Evolutionary conservation across 345 rosid species (phyloP).

Genomic region (Populus ilicifolia): DNA sequence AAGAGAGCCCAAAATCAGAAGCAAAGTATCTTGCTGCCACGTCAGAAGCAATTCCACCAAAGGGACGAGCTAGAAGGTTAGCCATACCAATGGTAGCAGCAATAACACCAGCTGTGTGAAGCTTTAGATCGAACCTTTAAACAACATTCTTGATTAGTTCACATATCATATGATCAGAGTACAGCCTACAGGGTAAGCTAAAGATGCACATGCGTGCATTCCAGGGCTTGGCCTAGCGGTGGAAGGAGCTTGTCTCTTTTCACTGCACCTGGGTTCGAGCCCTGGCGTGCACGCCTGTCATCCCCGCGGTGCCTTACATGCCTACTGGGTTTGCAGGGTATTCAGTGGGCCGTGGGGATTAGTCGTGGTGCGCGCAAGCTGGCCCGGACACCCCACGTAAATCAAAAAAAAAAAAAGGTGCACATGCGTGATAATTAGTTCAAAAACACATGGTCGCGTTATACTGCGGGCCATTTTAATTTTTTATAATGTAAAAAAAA

Average conservation of each 20-base stretch:
- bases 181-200: not conserved
- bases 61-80: conserved; percentile 68
- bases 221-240: too few species aligned
- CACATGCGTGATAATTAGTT: not conserved
- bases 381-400: too few species aligned
- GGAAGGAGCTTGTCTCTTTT: too few species aligned
- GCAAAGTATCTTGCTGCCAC: conserved; percentile 46
- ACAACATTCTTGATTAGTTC: not conserved
- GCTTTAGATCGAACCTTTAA: conserved; percentile 56
- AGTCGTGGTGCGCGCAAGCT: too few species aligned
- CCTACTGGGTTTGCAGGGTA: too few species aligned
- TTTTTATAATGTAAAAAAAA: too few species aligned
- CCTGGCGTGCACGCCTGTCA: too few species aligned
- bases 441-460: not conserved
- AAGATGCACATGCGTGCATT: not conserved
- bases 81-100: conserved; percentile 90
- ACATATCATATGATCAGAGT: not conserved
- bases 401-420: too few species aligned
- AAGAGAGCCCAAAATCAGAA: conserved; percentile 65
- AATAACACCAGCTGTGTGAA: conserved; percentile 68
- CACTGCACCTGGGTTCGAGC: too few species aligned
- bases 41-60: conserved; percentile 72
- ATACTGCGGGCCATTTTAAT: too few species aligned
- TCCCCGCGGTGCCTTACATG: too few species aligned
- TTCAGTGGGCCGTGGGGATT: too few species aligned